phyloP scores from a whole-genome alignment of 768 basidiomycete species.

The Naganishia onofrii region DNA sequence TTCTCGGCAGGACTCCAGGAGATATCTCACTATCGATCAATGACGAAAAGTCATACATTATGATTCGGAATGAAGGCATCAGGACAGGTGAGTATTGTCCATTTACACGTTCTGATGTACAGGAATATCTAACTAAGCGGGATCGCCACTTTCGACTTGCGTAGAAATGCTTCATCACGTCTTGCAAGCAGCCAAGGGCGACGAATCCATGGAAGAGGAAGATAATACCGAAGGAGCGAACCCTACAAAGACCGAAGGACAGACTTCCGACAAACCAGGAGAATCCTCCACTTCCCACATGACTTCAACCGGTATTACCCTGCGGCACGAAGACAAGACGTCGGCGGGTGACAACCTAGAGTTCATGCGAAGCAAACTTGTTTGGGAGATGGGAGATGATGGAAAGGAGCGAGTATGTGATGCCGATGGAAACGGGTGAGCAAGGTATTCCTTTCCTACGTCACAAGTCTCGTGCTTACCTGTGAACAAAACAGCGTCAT shows the following conservation, averaged over 20 bases:
- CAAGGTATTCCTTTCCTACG: background rate
- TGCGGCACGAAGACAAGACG: constrained; percentile 46
- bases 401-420: constrained; percentile 82
- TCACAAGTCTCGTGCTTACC: background rate
- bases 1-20: constrained; percentile 75
- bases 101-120: constrained; percentile 11
- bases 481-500: constrained; percentile 61
- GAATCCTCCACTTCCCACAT: constrained; percentile 32
- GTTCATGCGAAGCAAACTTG: constrained; percentile 69
- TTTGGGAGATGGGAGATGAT: constrained; percentile 65
- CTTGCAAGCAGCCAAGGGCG: constrained; percentile 37
- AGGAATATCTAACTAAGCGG: constrained; percentile 11
- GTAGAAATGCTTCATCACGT: constrained; percentile 50
- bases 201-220: constrained; percentile 17
- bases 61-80: constrained; percentile 88
- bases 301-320: constrained; percentile 28
- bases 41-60: constrained; percentile 66
- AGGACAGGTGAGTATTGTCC: constrained; percentile 65
- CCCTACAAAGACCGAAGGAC: background rate
- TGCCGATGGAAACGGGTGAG: constrained; percentile 60
- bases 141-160: constrained; percentile 46
- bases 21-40: constrained; percentile 88
- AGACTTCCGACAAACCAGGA: background rate
- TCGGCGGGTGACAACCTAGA: constrained; percentile 52
- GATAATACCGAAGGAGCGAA: background rate